phyloP scores from a whole-genome alignment of 306 rosid genomes.

The Cicer chorassanicum region DNA sequence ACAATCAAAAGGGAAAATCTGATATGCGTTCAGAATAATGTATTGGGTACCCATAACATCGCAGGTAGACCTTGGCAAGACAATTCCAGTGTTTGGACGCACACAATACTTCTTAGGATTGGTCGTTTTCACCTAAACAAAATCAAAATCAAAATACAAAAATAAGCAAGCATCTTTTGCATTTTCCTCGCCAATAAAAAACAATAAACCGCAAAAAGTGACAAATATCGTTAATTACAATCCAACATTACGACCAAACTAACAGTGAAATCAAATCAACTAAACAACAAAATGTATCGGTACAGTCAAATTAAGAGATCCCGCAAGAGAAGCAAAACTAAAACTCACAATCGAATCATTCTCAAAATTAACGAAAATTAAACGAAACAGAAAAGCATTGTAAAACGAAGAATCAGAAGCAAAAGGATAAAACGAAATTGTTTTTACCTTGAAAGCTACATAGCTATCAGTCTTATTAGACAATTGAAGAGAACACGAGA shows the following conservation, averaged over 20 bases:
- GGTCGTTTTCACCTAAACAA: constrained; percentile 86
- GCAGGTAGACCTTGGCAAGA: constrained; percentile 83
- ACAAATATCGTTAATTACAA: background rate
- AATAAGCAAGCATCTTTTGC: constrained; percentile 31
- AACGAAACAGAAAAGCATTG: background rate
- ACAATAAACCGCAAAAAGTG: background rate
- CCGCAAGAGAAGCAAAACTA: background rate
- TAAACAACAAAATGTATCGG: background rate
- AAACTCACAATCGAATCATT: background rate
- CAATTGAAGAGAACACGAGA: constrained; percentile 90
- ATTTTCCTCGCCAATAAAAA: background rate
- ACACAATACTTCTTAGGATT: constrained; percentile 98
- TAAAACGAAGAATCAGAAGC: background rate
- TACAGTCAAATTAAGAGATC: constrained; percentile 36
- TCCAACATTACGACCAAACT: constrained; percentile 33
- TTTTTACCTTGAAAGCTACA: constrained; percentile 88
- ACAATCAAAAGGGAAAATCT: background rate
- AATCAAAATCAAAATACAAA: constrained; percentile 37
- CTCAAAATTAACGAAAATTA: background rate
- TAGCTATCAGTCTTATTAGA: constrained; percentile 85
- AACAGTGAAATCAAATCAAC: constrained; percentile 18
- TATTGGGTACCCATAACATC: constrained; percentile 75
- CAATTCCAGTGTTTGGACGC: constrained; percentile 96
- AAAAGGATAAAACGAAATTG: background rate
- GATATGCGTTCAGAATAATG: constrained; percentile 10